Evolutionary conservation across 106 monocot genomes (phyloP).

Genomic region (Dendrobium nobile): DNA sequence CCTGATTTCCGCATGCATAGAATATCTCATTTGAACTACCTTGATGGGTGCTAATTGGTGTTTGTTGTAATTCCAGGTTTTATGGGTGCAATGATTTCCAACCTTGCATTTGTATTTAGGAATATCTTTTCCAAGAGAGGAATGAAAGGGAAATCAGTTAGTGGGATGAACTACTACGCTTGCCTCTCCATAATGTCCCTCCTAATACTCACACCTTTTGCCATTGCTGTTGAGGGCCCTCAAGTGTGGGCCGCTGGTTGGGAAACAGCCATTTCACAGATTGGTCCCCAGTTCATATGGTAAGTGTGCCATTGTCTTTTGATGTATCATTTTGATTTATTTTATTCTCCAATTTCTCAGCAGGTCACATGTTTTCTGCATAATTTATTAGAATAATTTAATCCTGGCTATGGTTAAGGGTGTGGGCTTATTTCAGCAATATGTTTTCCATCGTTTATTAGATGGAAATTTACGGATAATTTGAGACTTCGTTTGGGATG

Average conservation of each 20-base stretch:
- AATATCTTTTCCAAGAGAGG: conserved; percentile 91
- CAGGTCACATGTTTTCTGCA: neutral
- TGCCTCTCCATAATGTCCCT: conserved; percentile 84
- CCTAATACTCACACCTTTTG: conserved; percentile 77
- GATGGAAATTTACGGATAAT: no score
- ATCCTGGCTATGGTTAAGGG: no score
- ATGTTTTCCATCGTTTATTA: no score
- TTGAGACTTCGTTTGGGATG: no score
- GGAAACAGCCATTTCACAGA: conserved; percentile 52
- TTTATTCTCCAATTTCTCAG: neutral
- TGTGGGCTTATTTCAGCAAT: no score
- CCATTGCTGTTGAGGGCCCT: conserved; percentile 81
- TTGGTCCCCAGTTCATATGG: conserved; percentile 66
- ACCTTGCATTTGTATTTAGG: conserved; percentile 83
- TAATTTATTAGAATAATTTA: neutral
- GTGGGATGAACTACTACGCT: conserved; percentile 93
- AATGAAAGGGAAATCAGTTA: conserved; percentile 84
- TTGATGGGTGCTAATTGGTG: neutral
- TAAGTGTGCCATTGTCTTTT: conserved; percentile 12
- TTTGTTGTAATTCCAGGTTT: conserved; percentile 59
- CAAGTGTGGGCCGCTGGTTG: conserved; percentile 82
- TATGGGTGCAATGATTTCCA: conserved; percentile 95
- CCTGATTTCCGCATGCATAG: no score
- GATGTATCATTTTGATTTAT: neutral
- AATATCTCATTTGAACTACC: neutral